phyloP scores from a whole-genome alignment of 83 land plant species.

The Picea abies region DNA sequence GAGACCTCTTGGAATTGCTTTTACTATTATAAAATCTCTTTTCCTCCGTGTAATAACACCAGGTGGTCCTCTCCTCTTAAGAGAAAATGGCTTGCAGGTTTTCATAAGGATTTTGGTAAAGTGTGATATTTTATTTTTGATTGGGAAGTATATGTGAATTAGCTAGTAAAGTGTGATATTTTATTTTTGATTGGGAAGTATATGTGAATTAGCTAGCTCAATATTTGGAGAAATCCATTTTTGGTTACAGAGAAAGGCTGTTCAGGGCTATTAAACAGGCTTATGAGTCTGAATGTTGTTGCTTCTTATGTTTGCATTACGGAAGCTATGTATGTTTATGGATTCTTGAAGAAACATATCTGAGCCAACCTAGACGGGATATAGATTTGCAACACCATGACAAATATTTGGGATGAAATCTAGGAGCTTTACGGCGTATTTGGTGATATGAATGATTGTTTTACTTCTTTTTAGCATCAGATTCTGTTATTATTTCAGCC shows the following conservation, averaged over 20 bases:
- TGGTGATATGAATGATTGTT: background rate
- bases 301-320: background rate
- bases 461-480: background rate
- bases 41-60: too few species aligned
- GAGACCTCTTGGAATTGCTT: too few species aligned
- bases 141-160: background rate
- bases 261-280: background rate
- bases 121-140: background rate
- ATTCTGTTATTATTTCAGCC: background rate
- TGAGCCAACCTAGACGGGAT: background rate
- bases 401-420: background rate
- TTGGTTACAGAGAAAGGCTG: background rate
- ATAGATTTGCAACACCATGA: background rate
- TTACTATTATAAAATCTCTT: too few species aligned
- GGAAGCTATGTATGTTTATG: background rate
- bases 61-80: too few species aligned
- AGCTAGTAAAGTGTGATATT: too few species aligned
- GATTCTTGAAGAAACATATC: background rate
- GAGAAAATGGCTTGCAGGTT: too few species aligned
- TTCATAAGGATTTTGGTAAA: too few species aligned
- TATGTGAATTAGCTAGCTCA: background rate
- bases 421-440: background rate
- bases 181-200: background rate
- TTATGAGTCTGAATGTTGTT: background rate
- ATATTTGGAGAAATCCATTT: background rate